Evolutionary conservation across 164 flowering plant species (phyloP).

Genomic region (Vitis rotundifolia): DNA sequence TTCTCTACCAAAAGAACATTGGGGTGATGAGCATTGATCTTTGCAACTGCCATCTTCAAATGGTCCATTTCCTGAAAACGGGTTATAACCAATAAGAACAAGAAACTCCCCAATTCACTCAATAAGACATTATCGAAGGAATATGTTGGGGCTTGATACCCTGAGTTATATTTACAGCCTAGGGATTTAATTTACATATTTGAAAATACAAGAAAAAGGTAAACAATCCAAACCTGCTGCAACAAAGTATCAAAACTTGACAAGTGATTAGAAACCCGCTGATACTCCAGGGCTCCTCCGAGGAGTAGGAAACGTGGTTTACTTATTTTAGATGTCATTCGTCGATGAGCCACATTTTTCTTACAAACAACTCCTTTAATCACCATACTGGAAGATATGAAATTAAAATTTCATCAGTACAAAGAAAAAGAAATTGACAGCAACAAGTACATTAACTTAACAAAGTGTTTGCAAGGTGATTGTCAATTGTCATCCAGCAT

Average conservation of each 20-base stretch:
- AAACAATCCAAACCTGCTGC: constrained; percentile 42
- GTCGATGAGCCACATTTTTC: constrained; percentile 59
- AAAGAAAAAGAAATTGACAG: not conserved
- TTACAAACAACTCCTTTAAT: constrained; percentile 63
- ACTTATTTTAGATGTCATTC: constrained; percentile 50
- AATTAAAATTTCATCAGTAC: constrained; percentile 7
- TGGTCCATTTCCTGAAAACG: constrained; percentile 85
- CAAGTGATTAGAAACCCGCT: constrained; percentile 47
- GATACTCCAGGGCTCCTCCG: constrained; percentile 62
- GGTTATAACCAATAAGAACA: not conserved
- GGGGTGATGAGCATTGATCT: constrained; percentile 81
- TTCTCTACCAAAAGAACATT: constrained; percentile 91
- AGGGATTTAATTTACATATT: too few relatives aligned
- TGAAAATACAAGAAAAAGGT: constrained; percentile 6
- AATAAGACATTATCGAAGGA: too few relatives aligned
- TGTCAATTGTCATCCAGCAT: too few relatives aligned
- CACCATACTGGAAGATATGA: constrained; percentile 33
- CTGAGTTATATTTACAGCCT: too few relatives aligned
- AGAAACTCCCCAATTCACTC: not conserved
- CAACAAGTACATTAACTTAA: not conserved
- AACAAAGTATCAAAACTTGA: constrained; percentile 56
- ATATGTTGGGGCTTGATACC: too few relatives aligned
- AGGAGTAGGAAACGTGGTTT: constrained; percentile 49
- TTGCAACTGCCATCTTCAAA: constrained; percentile 96
- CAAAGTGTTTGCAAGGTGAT: not conserved